phyloP scores from a whole-genome alignment of 1,139 yeast species.

The Lodderomyces oxycetoniae region DNA sequence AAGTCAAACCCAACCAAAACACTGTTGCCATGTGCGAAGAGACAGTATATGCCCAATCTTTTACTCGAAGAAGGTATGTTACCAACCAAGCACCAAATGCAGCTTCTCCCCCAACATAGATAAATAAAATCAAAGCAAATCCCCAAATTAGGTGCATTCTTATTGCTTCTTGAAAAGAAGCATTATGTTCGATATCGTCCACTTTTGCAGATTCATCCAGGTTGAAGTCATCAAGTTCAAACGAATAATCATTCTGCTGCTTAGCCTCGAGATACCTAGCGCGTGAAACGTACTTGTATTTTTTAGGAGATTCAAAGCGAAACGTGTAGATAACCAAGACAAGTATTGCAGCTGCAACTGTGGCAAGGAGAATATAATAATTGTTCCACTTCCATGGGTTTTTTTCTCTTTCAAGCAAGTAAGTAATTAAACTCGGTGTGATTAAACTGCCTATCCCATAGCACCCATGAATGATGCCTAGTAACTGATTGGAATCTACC shows the following conservation, averaged over 20 bases:
- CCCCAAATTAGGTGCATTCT: conserved; percentile 42
- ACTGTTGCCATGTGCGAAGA: conserved; percentile 60
- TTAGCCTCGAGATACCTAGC: conserved; percentile 10
- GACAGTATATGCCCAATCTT: conserved; percentile 36
- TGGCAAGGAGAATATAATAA: conserved; percentile 37
- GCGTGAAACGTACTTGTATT: conserved; percentile 38
- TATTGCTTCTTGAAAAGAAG: conserved; percentile 30
- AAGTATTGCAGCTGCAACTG: conserved; percentile 22
- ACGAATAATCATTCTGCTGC: background rate
- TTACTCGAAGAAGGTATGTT: conserved; percentile 51
- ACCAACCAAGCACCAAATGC: conserved; percentile 67
- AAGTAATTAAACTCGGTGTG: conserved; percentile 56
- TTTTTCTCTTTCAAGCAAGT: conserved; percentile 28
- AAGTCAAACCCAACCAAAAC: conserved; percentile 63
- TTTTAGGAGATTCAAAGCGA: conserved; percentile 50
- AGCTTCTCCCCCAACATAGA: conserved; percentile 66
- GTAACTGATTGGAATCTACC: conserved; percentile 53
- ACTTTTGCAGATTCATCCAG: conserved; percentile 17
- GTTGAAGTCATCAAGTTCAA: conserved; percentile 12
- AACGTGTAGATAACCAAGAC: conserved; percentile 28
- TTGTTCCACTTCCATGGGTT: conserved; percentile 47
- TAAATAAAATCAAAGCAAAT: conserved; percentile 48
- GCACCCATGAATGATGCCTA: conserved; percentile 64
- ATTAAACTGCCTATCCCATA: conserved; percentile 68
- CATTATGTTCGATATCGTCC: conserved; percentile 15